Percentiles rank a stretch among this genome's conserved stretches.
phyloP scores from a whole-genome alignment of 495 filamentous ascomycete species.

The Alectoria sarmentosa region DNA sequence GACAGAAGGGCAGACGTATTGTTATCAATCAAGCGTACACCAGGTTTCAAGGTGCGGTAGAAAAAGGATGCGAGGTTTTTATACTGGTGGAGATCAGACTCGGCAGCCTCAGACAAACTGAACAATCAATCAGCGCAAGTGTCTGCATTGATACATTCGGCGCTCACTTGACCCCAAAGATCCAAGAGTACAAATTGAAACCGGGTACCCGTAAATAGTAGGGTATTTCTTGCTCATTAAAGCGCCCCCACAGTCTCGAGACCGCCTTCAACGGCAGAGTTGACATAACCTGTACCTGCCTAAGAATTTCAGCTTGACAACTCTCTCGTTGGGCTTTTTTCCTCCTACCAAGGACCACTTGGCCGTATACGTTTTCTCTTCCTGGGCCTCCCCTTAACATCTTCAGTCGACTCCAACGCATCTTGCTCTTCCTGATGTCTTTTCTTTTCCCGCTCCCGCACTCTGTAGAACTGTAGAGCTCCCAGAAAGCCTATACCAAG shows the following conservation, averaged over 20 bases:
- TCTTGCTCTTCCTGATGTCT: slow-evolving; percentile 41
- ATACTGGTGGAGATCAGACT: slow-evolving; percentile 81
- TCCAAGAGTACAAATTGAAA: slow-evolving; percentile 87
- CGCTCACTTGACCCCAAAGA: slow-evolving; percentile 82
- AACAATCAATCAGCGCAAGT: slow-evolving; percentile 12
- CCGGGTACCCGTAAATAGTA: slow-evolving; percentile 86
- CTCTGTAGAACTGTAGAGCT: slow-evolving; percentile 73
- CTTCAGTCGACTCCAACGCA: slow-evolving; percentile 31
- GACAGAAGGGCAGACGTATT: slow-evolving; percentile 72
- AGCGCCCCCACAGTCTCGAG: slow-evolving; percentile 86
- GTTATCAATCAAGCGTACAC: slow-evolving; percentile 77
- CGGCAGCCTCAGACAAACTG: slow-evolving; percentile 74
- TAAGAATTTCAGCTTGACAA: slow-evolving; percentile 28
- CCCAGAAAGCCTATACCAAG: slow-evolving; percentile 86
- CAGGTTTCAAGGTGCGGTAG: slow-evolving; percentile 88
- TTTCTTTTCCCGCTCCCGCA: slow-evolving; percentile 50
- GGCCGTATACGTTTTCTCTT: slow-evolving; percentile 67
- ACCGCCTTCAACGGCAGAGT: slow-evolving; percentile 91
- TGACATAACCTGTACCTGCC: slow-evolving; percentile 94
- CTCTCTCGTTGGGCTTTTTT: slow-evolving; percentile 1
- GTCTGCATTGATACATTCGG: not conserved
- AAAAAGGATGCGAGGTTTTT: slow-evolving; percentile 96
- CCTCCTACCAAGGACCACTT: slow-evolving; percentile 74
- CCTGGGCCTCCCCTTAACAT: slow-evolving; percentile 44
- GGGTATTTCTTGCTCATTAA: slow-evolving; percentile 90